Base-by-base conservation (phyloP, 1,284 basidiomycete genomes). In the Ustilago trichophora region DNA sequence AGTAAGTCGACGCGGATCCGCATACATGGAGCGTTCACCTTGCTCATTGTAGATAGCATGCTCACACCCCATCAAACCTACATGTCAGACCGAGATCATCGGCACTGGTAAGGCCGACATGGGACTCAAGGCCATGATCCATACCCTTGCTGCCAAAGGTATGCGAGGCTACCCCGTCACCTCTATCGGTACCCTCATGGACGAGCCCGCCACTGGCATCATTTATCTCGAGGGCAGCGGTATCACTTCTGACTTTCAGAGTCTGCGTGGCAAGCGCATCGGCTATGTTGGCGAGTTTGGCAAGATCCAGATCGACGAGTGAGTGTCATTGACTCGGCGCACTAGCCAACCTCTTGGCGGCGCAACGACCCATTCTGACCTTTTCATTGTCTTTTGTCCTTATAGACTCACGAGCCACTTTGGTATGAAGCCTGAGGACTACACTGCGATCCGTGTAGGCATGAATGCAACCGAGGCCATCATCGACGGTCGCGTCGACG, bases 231-330 rank as follows among this genome's bases (percentile, higher is more conserved):
- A 80, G 47, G 80, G 82, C 10, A 75, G 72, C 11, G 82, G 80
- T 27, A 76, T 83, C 65, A 76, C 76, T 16, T 42, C 75, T n/a
- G 79, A 82, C 68, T 83, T 83, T 48, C 68, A 56, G 41, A 77
- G 75, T 18, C 76, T 83, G 22, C 71, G 74, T 8, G 82, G 82
- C 41, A 83, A 83, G 65, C 82, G 74, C 69, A 84, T 81, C 80
- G 60, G 82, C 64, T 80, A 85, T 78, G 76, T 85, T 69, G 73
- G 83, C 69, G 64, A 85, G 52, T 81, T 82, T 63, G 80, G 76
- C 65, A 77, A 83, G 80, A 78, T 85, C 79, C 78, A 86, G 71
- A 64, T 84, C 52, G 63, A 58, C 33, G 62, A 58, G 43, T 46
- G 37, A 51, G 35, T 51, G 11, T 32, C 11, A 15, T n/a, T n/a